A percentile compares a stretch with the other conserved stretches of the same genome.
Evolutionary conservation across 805 yeast genomes (phyloP).

Genomic region (Nakazawaea populi): DNA sequence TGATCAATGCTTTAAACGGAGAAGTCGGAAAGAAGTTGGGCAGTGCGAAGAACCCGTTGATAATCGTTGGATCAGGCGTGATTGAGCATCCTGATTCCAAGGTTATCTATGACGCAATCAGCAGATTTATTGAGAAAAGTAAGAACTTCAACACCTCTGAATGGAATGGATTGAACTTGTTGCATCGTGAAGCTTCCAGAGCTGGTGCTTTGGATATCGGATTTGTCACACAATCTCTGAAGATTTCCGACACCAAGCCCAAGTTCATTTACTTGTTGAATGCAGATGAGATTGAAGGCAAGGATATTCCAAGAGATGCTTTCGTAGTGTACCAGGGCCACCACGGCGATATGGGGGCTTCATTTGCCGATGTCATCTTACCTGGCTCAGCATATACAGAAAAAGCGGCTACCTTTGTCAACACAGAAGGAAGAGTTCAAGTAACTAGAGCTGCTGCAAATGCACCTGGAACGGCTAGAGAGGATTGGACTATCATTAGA

Average conservation of each 20-base stretch:
- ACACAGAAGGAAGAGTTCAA: conserved; percentile 89
- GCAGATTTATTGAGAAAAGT: conserved; percentile 52
- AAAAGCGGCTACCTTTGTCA: conserved; percentile 77
- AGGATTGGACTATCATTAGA: conserved; percentile 84
- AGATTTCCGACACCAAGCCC: conserved; percentile 44
- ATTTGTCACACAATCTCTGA: conserved; percentile 47
- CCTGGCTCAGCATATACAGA: conserved; percentile 91
- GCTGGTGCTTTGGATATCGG: conserved; percentile 86
- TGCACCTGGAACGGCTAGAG: conserved; percentile 86
- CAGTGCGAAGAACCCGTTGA: conserved; percentile 66
- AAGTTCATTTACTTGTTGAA: conserved; percentile 77
- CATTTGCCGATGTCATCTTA: conserved; percentile 78
- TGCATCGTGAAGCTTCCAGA: conserved; percentile 85
- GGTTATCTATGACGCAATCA: conserved; percentile 53
- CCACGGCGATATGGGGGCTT: conserved; percentile 87
- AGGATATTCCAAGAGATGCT: conserved; percentile 75
- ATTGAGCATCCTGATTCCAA: conserved; percentile 60
- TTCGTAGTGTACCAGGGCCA: conserved; percentile 89
- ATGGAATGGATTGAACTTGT: conserved; percentile 78
- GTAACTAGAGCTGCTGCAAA: conserved; percentile 80
- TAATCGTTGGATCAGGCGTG: conserved; percentile 77
- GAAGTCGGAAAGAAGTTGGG: conserved; percentile 63
- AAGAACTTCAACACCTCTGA: conserved; percentile 57
- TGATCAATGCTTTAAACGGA: conserved; percentile 58
- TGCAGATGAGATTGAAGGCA: conserved; percentile 71